A percentile compares a stretch with the other conserved stretches of the same genome.
Conservation (phyloP, 2,329 filamentous ascomycete species). For the Coniochaeta prunicola region DNA sequence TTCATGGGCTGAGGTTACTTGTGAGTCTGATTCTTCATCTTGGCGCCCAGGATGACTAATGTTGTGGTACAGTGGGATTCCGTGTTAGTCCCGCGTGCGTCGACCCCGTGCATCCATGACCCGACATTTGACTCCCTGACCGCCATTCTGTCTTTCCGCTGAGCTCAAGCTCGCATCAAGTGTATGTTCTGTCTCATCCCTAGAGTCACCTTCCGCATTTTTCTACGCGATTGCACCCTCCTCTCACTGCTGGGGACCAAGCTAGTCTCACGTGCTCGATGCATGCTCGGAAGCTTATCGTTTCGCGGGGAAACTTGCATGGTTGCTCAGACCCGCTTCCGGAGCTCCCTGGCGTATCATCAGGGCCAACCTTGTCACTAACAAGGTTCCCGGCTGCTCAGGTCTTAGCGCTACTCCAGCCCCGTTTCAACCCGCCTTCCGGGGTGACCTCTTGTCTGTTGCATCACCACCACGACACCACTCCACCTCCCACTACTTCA, state of each 20-base stretch:
- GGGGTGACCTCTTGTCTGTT: neutral
- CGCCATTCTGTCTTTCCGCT: too few relatives aligned
- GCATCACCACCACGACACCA: neutral
- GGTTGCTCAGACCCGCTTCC: neutral
- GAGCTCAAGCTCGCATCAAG: too few relatives aligned
- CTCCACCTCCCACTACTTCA: neutral
- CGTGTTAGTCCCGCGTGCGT: too few relatives aligned
- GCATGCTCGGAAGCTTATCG: neutral
- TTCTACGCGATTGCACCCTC: neutral
- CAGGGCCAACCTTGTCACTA: neutral
- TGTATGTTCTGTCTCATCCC: too few relatives aligned
- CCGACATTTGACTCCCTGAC: too few relatives aligned
- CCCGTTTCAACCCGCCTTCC: neutral
- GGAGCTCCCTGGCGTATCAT: neutral
- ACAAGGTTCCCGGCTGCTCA: neutral
- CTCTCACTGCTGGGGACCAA: too few relatives aligned
- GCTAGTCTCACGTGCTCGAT: neutral
- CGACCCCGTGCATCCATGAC: too few relatives aligned
- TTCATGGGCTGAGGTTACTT: too few relatives aligned
- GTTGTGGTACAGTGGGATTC: too few relatives aligned
- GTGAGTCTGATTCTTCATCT: too few relatives aligned
- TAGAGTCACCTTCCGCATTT: neutral
- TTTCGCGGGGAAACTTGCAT: neutral
- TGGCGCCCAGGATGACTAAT: too few relatives aligned
- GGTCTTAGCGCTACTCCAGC: neutral